Base-by-base conservation (phyloP, 192 early-diverging fungal genomes). In the Backusella circina region DNA sequence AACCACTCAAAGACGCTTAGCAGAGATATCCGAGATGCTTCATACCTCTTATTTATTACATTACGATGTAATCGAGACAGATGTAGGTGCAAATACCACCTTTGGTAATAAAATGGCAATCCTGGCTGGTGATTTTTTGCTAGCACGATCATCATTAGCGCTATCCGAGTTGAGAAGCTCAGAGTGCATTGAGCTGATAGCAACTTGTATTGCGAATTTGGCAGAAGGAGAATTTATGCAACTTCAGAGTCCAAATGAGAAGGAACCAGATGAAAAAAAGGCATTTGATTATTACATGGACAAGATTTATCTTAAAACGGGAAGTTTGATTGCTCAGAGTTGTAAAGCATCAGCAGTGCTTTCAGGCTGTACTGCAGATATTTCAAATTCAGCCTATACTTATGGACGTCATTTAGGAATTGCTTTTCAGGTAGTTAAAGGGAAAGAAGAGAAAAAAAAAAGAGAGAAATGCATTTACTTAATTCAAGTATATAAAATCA, bases 141-240 rank as follows among this genome's bases (percentile, higher is more conserved):
- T 99, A 31, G 96, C 97, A 0, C 88, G 96, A 7, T 95, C 97
- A 0, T 98, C 95, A 0, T 86, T 97, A 65, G 95, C 95, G 0
- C 84, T 99, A 39, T 93, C 96, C 0, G 86, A 95, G 18, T 79
- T 99, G 71, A 89, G 94, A 35, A 94, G 96, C 71, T 82, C 94
- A 15, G 95, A 97, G 79, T 95, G 97, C 1, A 96, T 95, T 30
- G 97, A 99, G 75, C 86, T 99, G 35, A 90, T 98, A 76, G 92
- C 94, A 64, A 95, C 96, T 9, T 93, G 94, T 50, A 95, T 99
- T 80, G 91, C 93, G 38, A 93, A 99, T 74, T 83, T 97, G 41
- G 96, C 97, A 0, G 97, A 99, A 79, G 97, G 97, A 28, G 97
- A 99, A 84, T 97, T 99, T 73, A 97, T 97, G 95, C 97, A 99